Evolutionary conservation across 495 filamentous ascomycete genomes (phyloP), one percentile per base, ranked within the genome.

Genomic region (Aspergillus carlsbadensis): DNA sequence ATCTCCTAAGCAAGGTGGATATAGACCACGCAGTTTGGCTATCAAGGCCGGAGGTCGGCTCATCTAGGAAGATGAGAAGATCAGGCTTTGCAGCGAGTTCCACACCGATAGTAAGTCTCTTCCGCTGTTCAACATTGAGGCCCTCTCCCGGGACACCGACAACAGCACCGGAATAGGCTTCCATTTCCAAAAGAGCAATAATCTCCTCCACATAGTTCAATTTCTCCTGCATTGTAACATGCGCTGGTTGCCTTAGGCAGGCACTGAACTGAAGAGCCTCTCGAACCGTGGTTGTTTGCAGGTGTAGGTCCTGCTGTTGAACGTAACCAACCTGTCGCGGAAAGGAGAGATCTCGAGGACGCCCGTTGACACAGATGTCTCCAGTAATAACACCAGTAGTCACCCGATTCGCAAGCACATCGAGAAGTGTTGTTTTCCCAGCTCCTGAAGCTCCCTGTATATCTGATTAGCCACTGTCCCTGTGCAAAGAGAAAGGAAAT

Each of bases 291-390:
- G 86, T 84, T 0, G 91, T 95, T 29, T 87, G 78, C 24, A 95
- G 79, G 69, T 96, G 92, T 6, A 97, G 80, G 82, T 97, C 92
- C 71, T 96, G 91, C 68, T 97, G 92, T 64, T 97, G 90, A n/a
- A 94, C 93, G 61, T 96, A 97, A 18, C 92, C 92, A 4, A 91
- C 96, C 76, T 93, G 93, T 33, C 92, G 86, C 65, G 93, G 90
- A 79, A 96, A 96, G 0, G 88, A 91, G 13, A 80, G 75, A 65
- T 95, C 89, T n/a, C 87, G 68, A 26, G 70, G 72, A 26, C 70
- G 60, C 11, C 81, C 81, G 53, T 83, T 76, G 15, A 84, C 79
- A 40, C 81, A 60, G 65, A 84, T 79, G 48, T 81, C 76, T 33
- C 80, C 81, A 14, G 66, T 68, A 3, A 84, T 73, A 18, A 79